Conservation (phyloP, 495 filamentous ascomycete genomes). For the Penicillium ucsense region DNA sequence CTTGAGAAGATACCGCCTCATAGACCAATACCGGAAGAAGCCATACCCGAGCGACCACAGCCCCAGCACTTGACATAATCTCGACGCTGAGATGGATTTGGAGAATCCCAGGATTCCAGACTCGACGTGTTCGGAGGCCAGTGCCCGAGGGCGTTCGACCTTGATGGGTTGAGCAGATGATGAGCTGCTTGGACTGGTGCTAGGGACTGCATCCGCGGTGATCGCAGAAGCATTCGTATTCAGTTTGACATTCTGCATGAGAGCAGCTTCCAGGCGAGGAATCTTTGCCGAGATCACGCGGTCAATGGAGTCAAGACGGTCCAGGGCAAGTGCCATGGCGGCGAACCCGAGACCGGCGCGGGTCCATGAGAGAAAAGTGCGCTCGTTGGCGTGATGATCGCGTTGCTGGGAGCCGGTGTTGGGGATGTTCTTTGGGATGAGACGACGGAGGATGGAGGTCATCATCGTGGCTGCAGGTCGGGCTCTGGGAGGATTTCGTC, state of each 20-base stretch:
- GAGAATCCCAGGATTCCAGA: background rate
- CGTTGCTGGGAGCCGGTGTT: conserved; percentile 32
- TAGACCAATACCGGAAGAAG: conserved; percentile 20
- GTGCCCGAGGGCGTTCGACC: too few relatives aligned
- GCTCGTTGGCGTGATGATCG: conserved; percentile 45
- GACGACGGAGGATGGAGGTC: conserved; percentile 15
- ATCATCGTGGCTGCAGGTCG: background rate
- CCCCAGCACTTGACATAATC: conserved; percentile 17
- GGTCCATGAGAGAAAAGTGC: conserved; percentile 46
- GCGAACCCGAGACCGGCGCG: conserved; percentile 43
- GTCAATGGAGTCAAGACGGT: conserved; percentile 22
- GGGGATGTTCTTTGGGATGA: conserved; percentile 16
- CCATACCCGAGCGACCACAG: conserved; percentile 23
- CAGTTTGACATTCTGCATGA: too few relatives aligned
- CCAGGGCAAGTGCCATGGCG: conserved; percentile 39
- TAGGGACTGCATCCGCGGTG: too few relatives aligned
- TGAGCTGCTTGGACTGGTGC: too few relatives aligned
- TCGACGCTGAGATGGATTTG: conserved; percentile 8
- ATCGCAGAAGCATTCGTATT: too few relatives aligned
- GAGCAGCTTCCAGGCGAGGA: background rate
- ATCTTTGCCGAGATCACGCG: conserved; percentile 2
- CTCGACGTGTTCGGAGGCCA: too few relatives aligned
- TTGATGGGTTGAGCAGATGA: too few relatives aligned
- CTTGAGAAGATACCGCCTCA: conserved; percentile 14
- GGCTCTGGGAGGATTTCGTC: too few relatives aligned